Conservation (phyloP, 768 basidiomycete genomes). For the Calocybe cyanea region DNA sequence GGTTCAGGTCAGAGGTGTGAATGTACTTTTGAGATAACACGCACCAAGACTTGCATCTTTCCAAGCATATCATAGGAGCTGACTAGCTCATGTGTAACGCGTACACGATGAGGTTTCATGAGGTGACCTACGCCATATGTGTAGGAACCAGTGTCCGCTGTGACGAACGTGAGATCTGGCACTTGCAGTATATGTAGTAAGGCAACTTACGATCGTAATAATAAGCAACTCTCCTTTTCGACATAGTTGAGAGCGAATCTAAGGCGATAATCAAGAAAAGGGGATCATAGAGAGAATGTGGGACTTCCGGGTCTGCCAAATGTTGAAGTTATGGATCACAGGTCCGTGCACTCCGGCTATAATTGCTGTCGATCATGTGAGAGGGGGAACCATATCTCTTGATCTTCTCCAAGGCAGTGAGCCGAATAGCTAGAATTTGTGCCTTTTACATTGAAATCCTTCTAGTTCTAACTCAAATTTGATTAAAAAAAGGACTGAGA, state of each 20-base stretch:
- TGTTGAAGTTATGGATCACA: conserved; percentile 4
- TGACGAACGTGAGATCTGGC: neutral
- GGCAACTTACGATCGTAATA: conserved; percentile 67
- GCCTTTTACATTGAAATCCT: too few species aligned
- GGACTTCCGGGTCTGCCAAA: conserved; percentile 6
- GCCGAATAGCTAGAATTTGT: too few species aligned
- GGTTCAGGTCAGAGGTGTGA: too few species aligned
- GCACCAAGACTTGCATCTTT: conserved; percentile 88
- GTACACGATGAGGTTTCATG: conserved; percentile 96
- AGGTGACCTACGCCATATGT: conserved; percentile 87
- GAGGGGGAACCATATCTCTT: conserved; percentile 2
- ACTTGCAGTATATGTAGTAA: neutral
- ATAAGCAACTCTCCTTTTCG: conserved; percentile 72
- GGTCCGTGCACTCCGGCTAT: conserved; percentile 13
- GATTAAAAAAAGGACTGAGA: neutral
- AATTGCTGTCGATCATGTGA: conserved; percentile 16
- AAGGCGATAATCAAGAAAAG: conserved; percentile 9
- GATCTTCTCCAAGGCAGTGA: too few species aligned
- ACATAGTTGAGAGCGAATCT: conserved; percentile 39
- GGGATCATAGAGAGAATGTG: neutral
- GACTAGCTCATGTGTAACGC: conserved; percentile 90
- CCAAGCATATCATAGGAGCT: conserved; percentile 90
- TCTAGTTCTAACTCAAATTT: neutral
- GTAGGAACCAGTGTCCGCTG: conserved; percentile 68
- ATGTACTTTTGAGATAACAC: too few species aligned